Percentiles rank a stretch among this genome's conserved stretches.
phyloP scores from a whole-genome alignment of 495 filamentous ascomycete genomes.

The Diplogelasinospora grovesii region DNA sequence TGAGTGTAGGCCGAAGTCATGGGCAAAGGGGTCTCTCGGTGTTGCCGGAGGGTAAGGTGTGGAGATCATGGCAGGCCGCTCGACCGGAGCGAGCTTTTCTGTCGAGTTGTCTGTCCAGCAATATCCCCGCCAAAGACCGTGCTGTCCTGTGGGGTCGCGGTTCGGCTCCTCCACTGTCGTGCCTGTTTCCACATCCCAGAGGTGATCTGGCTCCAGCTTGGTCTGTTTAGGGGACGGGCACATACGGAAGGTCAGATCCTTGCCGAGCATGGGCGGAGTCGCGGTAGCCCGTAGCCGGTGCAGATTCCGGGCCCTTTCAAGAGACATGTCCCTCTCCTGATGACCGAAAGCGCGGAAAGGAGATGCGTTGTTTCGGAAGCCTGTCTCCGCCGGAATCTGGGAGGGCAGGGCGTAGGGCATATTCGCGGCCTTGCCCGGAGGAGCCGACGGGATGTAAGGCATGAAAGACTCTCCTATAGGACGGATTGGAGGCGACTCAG shows the following conservation, averaged over 20 bases:
- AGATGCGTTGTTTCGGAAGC: constrained; percentile 25
- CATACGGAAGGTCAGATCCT: constrained; percentile 65
- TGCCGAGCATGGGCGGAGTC: constrained; percentile 81
- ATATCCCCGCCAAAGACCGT: constrained; percentile 64
- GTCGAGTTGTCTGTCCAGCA: constrained; percentile 37
- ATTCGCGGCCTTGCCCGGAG: constrained; percentile 23
- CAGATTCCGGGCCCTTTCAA: constrained; percentile 26
- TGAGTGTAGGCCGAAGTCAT: constrained; percentile 24
- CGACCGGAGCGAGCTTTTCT: constrained; percentile 30
- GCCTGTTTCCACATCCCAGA: constrained; percentile 26
- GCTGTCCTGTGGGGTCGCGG: constrained; percentile 40
- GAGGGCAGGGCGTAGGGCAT: constrained; percentile 26
- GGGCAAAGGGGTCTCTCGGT: constrained; percentile 31
- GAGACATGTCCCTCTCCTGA: constrained; percentile 37
- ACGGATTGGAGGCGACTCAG: constrained; percentile 20
- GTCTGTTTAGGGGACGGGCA: constrained; percentile 76
- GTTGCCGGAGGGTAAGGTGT: constrained; percentile 28
- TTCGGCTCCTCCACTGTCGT: constrained; percentile 37
- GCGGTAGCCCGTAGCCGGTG: constrained; percentile 33
- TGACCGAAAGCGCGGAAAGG: constrained; percentile 26
- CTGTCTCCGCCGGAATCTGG: constrained; percentile 24
- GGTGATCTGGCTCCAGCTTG: constrained; percentile 59
- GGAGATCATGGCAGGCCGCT: constrained; percentile 29
- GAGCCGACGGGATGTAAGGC: constrained; percentile 32
- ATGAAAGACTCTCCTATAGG: constrained; percentile 31